These are phyloP conservation scores for Stephanodiscus minutulus DNA, from an alignment of 108 stramenopile species.

Conservation along the genomic window DNA sequence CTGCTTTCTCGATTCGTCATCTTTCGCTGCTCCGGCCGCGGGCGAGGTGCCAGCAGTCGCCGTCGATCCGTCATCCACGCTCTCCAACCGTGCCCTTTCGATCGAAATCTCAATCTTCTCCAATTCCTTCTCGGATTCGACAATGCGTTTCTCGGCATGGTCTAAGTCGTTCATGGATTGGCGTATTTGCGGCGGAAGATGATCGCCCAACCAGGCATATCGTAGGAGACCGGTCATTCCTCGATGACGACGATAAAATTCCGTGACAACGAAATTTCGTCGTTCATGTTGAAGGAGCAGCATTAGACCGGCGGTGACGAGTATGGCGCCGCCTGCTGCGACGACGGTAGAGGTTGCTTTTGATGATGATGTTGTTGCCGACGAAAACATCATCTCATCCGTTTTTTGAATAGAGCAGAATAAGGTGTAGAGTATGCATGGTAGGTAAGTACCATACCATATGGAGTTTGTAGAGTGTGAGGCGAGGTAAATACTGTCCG, in stretches of 20 bases:
- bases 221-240: slow-evolving; percentile 36
- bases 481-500: too few relatives aligned
- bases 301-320: slow-evolving; percentile 14
- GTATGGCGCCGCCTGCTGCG: slow-evolving; percentile 8
- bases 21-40: too few relatives aligned
- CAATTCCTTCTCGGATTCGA: slow-evolving; percentile 23
- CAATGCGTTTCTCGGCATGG: slow-evolving; percentile 38
- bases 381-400: neutral
- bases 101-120: slow-evolving; percentile 42
- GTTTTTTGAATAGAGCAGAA: too few relatives aligned
- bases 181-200: slow-evolving; percentile 49
- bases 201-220: slow-evolving; percentile 41
- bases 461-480: too few relatives aligned
- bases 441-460: too few relatives aligned
- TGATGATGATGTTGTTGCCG: slow-evolving; percentile 4
- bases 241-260: slow-evolving; percentile 18
- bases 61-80: slow-evolving; percentile 30
- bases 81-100: slow-evolving; percentile 35
- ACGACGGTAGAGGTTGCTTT: neutral
- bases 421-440: too few relatives aligned
- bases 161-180: slow-evolving; percentile 47
- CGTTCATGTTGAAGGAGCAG: slow-evolving; percentile 5
- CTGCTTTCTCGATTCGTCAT: slow-evolving; percentile 13
- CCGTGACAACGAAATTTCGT: slow-evolving; percentile 11
- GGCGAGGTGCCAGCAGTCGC: neutral